Evolutionary conservation across 139 green algal species (phyloP).

Genomic region (Coccomyxa sp.): DNA sequence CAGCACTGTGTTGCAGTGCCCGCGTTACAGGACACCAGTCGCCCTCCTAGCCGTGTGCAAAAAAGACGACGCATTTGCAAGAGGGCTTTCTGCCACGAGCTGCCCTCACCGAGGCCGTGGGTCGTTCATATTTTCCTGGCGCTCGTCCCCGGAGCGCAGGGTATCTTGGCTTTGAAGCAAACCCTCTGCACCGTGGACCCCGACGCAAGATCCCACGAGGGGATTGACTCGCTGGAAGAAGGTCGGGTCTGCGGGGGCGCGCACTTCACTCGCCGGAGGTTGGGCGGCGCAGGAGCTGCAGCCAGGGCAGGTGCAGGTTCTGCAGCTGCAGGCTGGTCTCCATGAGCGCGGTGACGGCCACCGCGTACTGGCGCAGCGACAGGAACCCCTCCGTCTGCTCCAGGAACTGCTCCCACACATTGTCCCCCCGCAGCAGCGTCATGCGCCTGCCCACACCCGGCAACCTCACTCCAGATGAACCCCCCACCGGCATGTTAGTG

Average conservation of each 20-base stretch:
- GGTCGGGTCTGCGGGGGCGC: not conserved
- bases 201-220: no score
- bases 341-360: not conserved
- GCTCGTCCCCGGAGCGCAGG: no score
- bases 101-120: no score
- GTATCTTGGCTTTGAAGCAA: no score
- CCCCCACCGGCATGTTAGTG: not conserved
- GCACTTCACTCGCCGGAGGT: not conserved
- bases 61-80: no score
- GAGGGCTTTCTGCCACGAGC: no score
- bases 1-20: no score
- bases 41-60: no score
- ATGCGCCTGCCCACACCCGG: conserved; percentile 4
- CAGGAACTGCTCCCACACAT: conserved; percentile 14
- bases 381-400: conserved; percentile 14
- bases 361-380: conserved; percentile 3
- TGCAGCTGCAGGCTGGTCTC: conserved; percentile 1
- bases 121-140: no score
- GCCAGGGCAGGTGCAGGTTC: not conserved
- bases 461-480: not conserved
- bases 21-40: no score
- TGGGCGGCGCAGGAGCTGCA: not conserved
- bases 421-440: conserved; percentile 9
- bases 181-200: no score
- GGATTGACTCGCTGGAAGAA: not conserved